Conservation (phyloP, 192 early-diverging fungal genomes). For the Umbelopsis vinacea region DNA sequence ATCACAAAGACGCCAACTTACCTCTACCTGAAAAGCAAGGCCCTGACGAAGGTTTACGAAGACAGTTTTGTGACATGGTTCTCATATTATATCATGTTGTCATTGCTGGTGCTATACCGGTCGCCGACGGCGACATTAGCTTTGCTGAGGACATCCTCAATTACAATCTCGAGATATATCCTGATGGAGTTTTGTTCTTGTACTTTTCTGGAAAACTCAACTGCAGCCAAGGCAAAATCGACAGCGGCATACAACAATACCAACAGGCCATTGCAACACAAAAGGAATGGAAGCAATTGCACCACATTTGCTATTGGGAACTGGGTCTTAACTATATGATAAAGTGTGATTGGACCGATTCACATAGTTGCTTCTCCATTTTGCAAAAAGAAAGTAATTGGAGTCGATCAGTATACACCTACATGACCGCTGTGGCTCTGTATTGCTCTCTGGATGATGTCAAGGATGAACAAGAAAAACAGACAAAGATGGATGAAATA, state of each 20-base stretch:
- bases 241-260: conserved; percentile 67
- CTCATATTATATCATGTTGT: conserved; percentile 79
- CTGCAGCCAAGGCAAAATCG: conserved; percentile 58
- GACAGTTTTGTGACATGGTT: conserved; percentile 76
- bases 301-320: conserved; percentile 86
- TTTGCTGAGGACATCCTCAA: conserved; percentile 65
- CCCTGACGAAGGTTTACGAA: conserved; percentile 68
- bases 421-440: conserved; percentile 67
- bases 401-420: conserved; percentile 83
- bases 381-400: conserved; percentile 82
- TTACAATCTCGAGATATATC: conserved; percentile 60
- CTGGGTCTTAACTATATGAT: conserved; percentile 68
- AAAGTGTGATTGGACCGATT: conserved; percentile 62
- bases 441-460: conserved; percentile 34
- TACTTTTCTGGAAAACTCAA: conserved; percentile 70
- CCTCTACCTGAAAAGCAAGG: conserved; percentile 40
- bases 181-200: conserved; percentile 73
- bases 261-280: conserved; percentile 56
- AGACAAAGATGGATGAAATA: conserved; percentile 49
- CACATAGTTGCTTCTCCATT: conserved; percentile 61
- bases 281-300: conserved; percentile 74
- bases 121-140: conserved; percentile 68
- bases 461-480: conserved; percentile 48
- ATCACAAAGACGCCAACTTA: conserved; percentile 26
- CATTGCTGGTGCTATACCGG: conserved; percentile 67